Percentiles rank a stretch among this genome's conserved stretches.
Evolutionary conservation across 352 stramenopile species (phyloP).

Genomic region (Pythium diclinum): DNA sequence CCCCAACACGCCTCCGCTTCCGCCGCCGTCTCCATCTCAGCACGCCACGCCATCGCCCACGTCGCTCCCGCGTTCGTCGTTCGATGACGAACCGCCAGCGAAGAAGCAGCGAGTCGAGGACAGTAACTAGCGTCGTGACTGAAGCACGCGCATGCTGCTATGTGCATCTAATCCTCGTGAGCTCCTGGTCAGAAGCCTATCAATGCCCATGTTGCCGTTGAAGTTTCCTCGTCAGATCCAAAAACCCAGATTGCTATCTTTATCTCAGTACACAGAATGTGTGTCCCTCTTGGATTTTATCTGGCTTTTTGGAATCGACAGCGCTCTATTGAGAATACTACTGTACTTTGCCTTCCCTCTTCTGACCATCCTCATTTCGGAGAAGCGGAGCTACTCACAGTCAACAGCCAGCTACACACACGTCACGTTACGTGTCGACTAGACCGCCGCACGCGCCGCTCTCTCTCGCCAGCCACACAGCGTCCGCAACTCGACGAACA

Average conservation of each 20-base stretch:
- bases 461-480: neutral
- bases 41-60: neutral
- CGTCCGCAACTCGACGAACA: conserved; percentile 32
- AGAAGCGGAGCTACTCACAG: conserved; percentile 1
- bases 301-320: conserved; percentile 1
- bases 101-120: conserved; percentile 55
- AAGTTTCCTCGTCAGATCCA: neutral
- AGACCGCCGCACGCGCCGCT: neutral
- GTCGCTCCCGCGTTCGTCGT: conserved; percentile 14
- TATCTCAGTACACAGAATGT: conserved; percentile 2
- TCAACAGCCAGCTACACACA: neutral
- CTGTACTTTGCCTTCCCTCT: neutral
- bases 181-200: too few species aligned
- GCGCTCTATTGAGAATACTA: conserved; percentile 13
- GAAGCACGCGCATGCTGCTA: too few species aligned
- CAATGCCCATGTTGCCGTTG: neutral
- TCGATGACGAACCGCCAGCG: conserved; percentile 38
- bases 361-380: conserved; percentile 1
- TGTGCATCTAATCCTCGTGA: too few species aligned
- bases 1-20: conserved; percentile 14
- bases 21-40: conserved; percentile 16
- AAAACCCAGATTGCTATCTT: neutral
- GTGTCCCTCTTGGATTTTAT: conserved; percentile 12
- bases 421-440: conserved; percentile 15
- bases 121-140: conserved; percentile 19